Base-by-base conservation (phyloP, 2,329 filamentous ascomycete genomes). In the Pseudocercospora cruenta region DNA sequence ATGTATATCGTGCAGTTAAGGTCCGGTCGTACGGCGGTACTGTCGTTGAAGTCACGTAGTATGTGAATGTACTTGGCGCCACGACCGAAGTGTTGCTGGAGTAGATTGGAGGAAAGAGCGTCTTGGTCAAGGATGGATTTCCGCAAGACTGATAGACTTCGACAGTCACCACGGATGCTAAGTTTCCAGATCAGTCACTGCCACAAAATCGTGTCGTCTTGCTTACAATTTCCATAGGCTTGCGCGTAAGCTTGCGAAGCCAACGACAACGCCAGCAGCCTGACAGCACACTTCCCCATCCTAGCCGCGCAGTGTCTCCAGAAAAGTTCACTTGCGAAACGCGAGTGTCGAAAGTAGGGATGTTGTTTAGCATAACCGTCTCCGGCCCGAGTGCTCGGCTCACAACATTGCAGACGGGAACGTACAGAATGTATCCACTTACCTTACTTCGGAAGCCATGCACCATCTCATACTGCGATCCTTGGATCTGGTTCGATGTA, bases 71-170 rank as follows among this genome's bases (percentile, higher is more conserved):
- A 19, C 28, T 51, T 26, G 43, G 39, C 24, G 43, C 12, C 3
- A 21, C 28, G 36, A 21, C 21, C 9, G 58, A 33, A 2, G 43
- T 22, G 16, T 60, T 51, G 39, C 39, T 22, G 19, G 21, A 59
- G 31, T n/a, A 49, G 16, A 19, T n/a, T 1, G 45, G 31, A 6
- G 58, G 58, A 45, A 60, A 60, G 14, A 60, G 58, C 58, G 36
- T 60, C 39, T 33, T 47, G 22, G 58, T 60, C 24, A 60, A 33
- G n/a, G 58, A 60, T 16, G 58, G 58, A 22, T 60, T 60, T 1
- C 58, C 58, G 49, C 58, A 60, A 21, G 58, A 60, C 22, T 60
- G 58, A 33, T 60, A 60, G 58, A 60, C 43, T 22, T 33, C 39
- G 9, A 60, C 43, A n/a, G 58, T 60, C 16, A 60, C 45, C 24